phyloP scores from a whole-genome alignment of 371 early-diverging fungal genomes.

The Rhizopus arrhizus region DNA sequence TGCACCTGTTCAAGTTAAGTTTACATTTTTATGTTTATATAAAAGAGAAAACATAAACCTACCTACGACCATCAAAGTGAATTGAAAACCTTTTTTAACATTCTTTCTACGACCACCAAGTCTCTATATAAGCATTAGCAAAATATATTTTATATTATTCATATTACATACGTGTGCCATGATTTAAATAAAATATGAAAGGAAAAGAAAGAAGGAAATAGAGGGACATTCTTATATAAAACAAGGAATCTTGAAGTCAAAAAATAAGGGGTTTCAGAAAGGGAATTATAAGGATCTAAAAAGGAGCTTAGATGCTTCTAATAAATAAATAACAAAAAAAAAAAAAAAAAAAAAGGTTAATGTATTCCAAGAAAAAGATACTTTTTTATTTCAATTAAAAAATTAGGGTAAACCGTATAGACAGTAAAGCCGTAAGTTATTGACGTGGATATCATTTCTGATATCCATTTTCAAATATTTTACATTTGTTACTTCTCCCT shows the following conservation, averaged over 20 bases:
- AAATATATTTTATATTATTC: background rate
- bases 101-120: conserved; percentile 85
- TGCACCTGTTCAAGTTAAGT: conserved; percentile 54
- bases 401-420: too few relatives aligned
- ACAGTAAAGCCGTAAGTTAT: too few relatives aligned
- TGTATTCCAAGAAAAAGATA: too few relatives aligned
- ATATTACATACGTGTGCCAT: conserved; percentile 19
- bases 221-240: background rate
- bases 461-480: too few relatives aligned
- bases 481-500: too few relatives aligned
- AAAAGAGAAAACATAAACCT: conserved; percentile 30
- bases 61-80: conserved; percentile 97
- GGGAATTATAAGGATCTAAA: background rate
- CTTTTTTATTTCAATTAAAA: too few relatives aligned
- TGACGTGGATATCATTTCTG: too few relatives aligned
- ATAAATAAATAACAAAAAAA: too few relatives aligned
- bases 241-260: background rate
- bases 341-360: too few relatives aligned
- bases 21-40: too few relatives aligned
- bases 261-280: background rate
- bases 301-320: background rate
- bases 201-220: background rate
- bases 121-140: conserved; percentile 32
- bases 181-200: background rate
- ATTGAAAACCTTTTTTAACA: conserved; percentile 93